A percentile compares a stretch with the other conserved stretches of the same genome.
Evolutionary conservation across 2,329 filamentous ascomycete genomes (phyloP).

Genomic region (Sporothrix curviconia): DNA sequence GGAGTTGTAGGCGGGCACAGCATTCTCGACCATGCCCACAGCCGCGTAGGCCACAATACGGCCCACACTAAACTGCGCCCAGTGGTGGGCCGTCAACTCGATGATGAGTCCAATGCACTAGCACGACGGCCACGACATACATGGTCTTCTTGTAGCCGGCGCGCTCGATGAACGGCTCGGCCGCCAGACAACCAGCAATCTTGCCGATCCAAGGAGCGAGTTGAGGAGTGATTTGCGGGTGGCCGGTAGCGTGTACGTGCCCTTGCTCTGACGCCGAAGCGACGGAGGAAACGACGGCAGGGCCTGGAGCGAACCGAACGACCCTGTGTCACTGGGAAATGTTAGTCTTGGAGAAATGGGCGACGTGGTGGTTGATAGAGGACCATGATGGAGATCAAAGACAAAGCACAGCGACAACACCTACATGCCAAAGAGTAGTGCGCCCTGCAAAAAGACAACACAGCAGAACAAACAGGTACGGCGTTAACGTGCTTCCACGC

Average conservation of each 20-base stretch:
- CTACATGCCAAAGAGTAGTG: conserved; percentile 19
- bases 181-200: conserved; percentile 14
- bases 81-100: conserved; percentile 16
- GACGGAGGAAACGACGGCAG: conserved; percentile 16
- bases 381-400: background rate
- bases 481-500: conserved; percentile 16
- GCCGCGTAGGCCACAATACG: conserved; percentile 25
- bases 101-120: conserved; percentile 18
- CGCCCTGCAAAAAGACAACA: conserved; percentile 17
- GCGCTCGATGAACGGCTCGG: conserved; percentile 17
- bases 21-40: conserved; percentile 20
- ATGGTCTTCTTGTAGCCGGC: conserved; percentile 19
- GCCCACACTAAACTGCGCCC: conserved; percentile 20
- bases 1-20: conserved; percentile 17
- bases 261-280: conserved; percentile 13
- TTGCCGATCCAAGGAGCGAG: conserved; percentile 20
- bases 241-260: conserved; percentile 9
- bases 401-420: too few relatives aligned
- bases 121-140: conserved; percentile 12
- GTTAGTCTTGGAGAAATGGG: background rate
- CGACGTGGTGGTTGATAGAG: background rate
- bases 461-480: conserved; percentile 19
- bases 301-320: conserved; percentile 18
- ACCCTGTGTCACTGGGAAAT: conserved; percentile 14
- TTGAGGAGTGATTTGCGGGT: conserved; percentile 16